Conservation (phyloP, 2,329 filamentous ascomycete genomes). For the Stagonosporopsis cucurbitacearum region DNA sequence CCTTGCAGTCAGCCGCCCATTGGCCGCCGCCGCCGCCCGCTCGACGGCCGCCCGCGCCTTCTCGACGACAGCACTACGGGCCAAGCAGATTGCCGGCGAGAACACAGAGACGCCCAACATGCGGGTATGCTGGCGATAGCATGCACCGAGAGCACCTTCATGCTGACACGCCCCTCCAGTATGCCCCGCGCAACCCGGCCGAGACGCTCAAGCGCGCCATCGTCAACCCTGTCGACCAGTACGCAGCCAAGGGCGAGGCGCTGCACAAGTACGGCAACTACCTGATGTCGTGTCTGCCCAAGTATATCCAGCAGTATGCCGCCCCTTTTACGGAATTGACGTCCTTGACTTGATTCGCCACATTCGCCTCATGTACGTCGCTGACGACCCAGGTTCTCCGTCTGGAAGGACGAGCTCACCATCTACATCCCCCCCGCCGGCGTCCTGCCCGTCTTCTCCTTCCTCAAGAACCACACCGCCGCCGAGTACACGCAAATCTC, state of each 20-base stretch:
- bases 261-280: slow-evolving; percentile 96
- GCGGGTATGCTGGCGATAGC: slow-evolving; percentile 43
- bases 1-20: slow-evolving; percentile 49
- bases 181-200: slow-evolving; percentile 51
- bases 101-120: slow-evolving; percentile 55
- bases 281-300: slow-evolving; percentile 94
- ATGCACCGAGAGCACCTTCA: too few species aligned
- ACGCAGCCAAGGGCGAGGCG: slow-evolving; percentile 81
- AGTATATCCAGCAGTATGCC: slow-evolving; percentile 86
- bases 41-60: slow-evolving; percentile 52
- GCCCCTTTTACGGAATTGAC: too few species aligned
- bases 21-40: slow-evolving; percentile 46
- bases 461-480: slow-evolving; percentile 96
- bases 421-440: slow-evolving; percentile 90
- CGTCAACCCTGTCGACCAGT: slow-evolving; percentile 93
- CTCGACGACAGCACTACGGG: slow-evolving; percentile 50
- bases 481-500: slow-evolving; percentile 95
- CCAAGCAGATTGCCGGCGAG: slow-evolving; percentile 54
- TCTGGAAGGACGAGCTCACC: slow-evolving; percentile 98
- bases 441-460: slow-evolving; percentile 88
- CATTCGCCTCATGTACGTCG: too few species aligned
- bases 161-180: slow-evolving; percentile 44
- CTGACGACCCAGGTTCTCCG: slow-evolving; percentile 70
- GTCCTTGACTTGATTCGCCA: too few species aligned
- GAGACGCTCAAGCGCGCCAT: slow-evolving; percentile 74